Conservation (phyloP, 345 rosid species). For the Sonneratia caseolaris region DNA sequence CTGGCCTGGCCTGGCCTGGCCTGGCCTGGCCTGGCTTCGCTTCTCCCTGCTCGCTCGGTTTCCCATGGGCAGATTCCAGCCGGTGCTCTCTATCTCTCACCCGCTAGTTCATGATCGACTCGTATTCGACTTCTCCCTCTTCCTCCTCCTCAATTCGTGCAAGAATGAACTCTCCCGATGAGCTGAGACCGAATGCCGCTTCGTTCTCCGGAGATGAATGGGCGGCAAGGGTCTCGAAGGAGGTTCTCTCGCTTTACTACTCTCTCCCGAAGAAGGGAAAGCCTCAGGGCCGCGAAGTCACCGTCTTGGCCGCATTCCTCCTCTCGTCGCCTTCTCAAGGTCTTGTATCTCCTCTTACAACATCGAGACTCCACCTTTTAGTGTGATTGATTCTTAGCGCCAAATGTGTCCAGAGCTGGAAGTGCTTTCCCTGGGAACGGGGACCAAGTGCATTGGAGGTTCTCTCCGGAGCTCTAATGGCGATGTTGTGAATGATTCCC, state of each 20-base stretch:
- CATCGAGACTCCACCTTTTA: background rate
- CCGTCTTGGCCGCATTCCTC: too few species aligned
- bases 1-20: too few species aligned
- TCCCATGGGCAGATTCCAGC: too few species aligned
- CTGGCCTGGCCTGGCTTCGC: too few species aligned
- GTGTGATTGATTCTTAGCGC: background rate
- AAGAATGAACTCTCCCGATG: background rate
- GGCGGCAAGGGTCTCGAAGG: slow-evolving; percentile 48
- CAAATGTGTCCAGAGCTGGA: slow-evolving; percentile 29
- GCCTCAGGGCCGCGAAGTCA: slow-evolving; percentile 30
- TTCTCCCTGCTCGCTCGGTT: too few species aligned
- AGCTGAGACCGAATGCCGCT: background rate
- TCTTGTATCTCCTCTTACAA: slow-evolving; percentile 3
- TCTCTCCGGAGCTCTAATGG: slow-evolving; percentile 58
- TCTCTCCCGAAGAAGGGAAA: slow-evolving; percentile 83
- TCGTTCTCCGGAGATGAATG: slow-evolving; percentile 13
- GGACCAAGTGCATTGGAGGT: slow-evolving; percentile 69
- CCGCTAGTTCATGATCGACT: background rate
- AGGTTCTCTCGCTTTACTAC: slow-evolving; percentile 36
- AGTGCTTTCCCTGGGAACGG: slow-evolving; percentile 76
- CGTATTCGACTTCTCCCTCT: background rate
- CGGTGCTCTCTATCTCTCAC: too few species aligned
- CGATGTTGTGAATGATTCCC: slow-evolving; percentile 79
- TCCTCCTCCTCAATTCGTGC: background rate
- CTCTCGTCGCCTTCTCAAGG: slow-evolving; percentile 37